Conservation (phyloP, 371 early-diverging fungal species). For the Syncephalastrum monosporum region DNA sequence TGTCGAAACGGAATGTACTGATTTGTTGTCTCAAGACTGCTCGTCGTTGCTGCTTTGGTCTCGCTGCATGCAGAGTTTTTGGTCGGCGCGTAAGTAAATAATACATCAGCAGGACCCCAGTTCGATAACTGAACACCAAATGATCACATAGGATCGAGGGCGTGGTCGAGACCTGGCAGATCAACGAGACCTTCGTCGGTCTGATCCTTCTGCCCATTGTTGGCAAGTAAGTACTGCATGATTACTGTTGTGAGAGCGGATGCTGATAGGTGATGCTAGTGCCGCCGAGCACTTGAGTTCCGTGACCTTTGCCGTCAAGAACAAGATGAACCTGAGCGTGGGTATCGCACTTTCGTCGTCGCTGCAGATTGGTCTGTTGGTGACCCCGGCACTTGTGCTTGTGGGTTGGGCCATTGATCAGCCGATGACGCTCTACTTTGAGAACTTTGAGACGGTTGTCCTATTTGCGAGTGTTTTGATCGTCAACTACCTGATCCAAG, state of each 20-base stretch:
- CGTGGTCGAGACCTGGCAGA: slow-evolving; percentile 57
- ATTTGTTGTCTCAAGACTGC: slow-evolving; percentile 26
- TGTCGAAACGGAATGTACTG: background rate
- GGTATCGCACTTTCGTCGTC: slow-evolving; percentile 86
- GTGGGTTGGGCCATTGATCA: slow-evolving; percentile 82
- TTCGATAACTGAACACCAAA: no score
- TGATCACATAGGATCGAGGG: slow-evolving; percentile 67
- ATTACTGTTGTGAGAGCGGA: no score
- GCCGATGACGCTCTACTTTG: slow-evolving; percentile 80
- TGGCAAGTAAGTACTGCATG: slow-evolving; percentile 47
- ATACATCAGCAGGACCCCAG: no score
- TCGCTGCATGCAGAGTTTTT: slow-evolving; percentile 81
- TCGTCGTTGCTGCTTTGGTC: slow-evolving; percentile 56
- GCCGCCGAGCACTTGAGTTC: slow-evolving; percentile 74
- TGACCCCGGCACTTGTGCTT: slow-evolving; percentile 82
- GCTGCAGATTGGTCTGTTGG: slow-evolving; percentile 87
- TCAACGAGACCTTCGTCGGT: slow-evolving; percentile 82
- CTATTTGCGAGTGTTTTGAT: slow-evolving; percentile 83
- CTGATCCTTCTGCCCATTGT: slow-evolving; percentile 86
- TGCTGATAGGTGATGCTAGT: slow-evolving; percentile 39
- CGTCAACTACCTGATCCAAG: slow-evolving; percentile 76
- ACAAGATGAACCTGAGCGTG: slow-evolving; percentile 89
- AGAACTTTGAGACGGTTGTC: slow-evolving; percentile 78
- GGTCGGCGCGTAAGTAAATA: slow-evolving; percentile 55
- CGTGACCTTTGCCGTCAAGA: slow-evolving; percentile 77